phyloP scores from a whole-genome alignment of 140 eudicot genomes.

The Ambrosia hybrid region DNA sequence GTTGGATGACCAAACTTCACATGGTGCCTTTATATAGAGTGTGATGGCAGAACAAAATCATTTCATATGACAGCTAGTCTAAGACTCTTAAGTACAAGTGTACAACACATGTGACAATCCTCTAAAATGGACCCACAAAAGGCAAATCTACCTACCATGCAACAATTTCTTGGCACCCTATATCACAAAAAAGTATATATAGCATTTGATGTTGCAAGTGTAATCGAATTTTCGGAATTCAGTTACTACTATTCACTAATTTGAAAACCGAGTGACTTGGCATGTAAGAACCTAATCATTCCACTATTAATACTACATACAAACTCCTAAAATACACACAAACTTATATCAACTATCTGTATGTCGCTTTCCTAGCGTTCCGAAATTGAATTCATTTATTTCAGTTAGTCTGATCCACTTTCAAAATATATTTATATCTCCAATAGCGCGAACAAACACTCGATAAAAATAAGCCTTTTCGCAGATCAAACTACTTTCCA shows the following conservation, averaged over 20 bases:
- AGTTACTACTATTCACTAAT: too few species aligned
- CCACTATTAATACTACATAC: too few species aligned
- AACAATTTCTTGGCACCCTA: background rate
- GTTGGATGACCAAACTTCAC: slow-evolving; percentile 4
- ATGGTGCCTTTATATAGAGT: background rate
- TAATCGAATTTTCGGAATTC: background rate
- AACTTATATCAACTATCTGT: background rate
- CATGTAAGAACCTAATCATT: slow-evolving; percentile 15
- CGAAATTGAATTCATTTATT: slow-evolving; percentile 9
- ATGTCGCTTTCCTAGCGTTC: background rate
- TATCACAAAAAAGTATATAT: background rate
- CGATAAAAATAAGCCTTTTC: slow-evolving; percentile 10
- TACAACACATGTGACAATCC: background rate
- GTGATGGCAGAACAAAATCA: background rate
- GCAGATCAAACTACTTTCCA: background rate
- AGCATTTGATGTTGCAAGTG: slow-evolving; percentile 6
- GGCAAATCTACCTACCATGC: background rate
- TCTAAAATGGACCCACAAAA: background rate
- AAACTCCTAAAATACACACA: slow-evolving; percentile 13
- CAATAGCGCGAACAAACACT: slow-evolving; percentile 1
- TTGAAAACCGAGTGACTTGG: background rate
- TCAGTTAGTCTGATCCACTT: background rate
- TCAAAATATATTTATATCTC: background rate
- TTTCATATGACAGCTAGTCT: background rate
- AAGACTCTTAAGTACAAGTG: too few species aligned